Conservation (phyloP, 2,329 filamentous ascomycete genomes). For the Graphium sp. region DNA sequence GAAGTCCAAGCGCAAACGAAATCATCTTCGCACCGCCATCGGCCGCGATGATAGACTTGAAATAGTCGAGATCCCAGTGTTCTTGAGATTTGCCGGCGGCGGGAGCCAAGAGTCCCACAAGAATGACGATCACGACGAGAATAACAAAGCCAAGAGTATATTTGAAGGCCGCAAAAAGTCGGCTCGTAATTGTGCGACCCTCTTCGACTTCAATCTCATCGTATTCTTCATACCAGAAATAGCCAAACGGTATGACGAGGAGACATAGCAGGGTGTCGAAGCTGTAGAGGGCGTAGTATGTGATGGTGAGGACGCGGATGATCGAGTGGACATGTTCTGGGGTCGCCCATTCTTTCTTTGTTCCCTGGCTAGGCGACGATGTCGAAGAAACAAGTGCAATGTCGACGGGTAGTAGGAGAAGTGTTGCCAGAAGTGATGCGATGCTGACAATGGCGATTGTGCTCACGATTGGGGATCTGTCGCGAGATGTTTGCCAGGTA, state of each 20-base stretch:
- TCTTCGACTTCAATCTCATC: constrained; percentile 80
- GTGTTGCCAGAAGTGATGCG: constrained; percentile 75
- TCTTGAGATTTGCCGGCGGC: constrained; percentile 50
- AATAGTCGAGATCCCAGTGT: constrained; percentile 76
- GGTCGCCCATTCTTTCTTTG: constrained; percentile 90
- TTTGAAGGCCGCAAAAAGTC: constrained; percentile 73
- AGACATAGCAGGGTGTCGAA: constrained; percentile 82
- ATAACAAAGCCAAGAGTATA: constrained; percentile 78
- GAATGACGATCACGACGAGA: constrained; percentile 66
- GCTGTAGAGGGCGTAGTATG: constrained; percentile 89
- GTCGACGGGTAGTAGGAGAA: constrained; percentile 85
- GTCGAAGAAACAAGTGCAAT: constrained; percentile 90
- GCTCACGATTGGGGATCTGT: constrained; percentile 69
- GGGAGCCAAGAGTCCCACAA: constrained; percentile 88
- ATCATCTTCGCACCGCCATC: constrained; percentile 88
- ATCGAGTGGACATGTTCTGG: constrained; percentile 65
- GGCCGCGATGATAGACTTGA: constrained; percentile 66
- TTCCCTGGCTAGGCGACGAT: constrained; percentile 53
- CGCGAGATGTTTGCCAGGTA: constrained; percentile 77
- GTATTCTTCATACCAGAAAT: constrained; percentile 93
- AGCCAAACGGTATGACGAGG: constrained; percentile 81
- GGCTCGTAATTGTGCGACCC: constrained; percentile 49
- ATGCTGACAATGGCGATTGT: constrained; percentile 75
- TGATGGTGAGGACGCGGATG: constrained; percentile 61
- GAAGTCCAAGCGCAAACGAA: constrained; percentile 75